Evolutionary conservation across 2,329 filamentous ascomycete genomes (phyloP).

Genomic region (Fusarium verticillioides): DNA sequence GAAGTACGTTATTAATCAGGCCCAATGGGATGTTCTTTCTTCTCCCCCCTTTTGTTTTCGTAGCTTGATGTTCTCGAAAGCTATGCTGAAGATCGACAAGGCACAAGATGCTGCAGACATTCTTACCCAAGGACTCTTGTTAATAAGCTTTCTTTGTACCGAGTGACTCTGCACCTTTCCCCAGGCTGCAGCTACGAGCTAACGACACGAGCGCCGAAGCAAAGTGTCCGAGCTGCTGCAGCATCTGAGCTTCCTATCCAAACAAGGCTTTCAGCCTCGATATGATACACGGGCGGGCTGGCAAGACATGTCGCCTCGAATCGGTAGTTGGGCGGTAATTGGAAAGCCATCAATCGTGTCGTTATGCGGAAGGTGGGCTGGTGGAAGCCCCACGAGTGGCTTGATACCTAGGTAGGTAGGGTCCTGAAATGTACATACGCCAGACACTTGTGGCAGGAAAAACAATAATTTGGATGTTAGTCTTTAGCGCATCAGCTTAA

Average conservation of each 20-base stretch:
- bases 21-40: not conserved
- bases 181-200: conserved; percentile 21
- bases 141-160: conserved; percentile 22
- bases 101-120: not conserved
- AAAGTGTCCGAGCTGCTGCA: conserved; percentile 22
- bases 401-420: not conserved
- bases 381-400: conserved; percentile 18
- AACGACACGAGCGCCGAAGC: conserved; percentile 16
- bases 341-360: conserved; percentile 35
- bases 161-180: conserved; percentile 9
- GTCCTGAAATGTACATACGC: conserved; percentile 11
- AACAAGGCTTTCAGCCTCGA: conserved; percentile 21
- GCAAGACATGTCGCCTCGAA: conserved; percentile 28
- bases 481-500: conserved; percentile 16
- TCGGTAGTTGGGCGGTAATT: conserved; percentile 35
- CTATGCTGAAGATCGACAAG: conserved; percentile 1
- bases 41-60: not conserved
- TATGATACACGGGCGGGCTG: conserved; percentile 8
- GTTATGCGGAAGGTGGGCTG: conserved; percentile 23
- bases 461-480: conserved; percentile 11
- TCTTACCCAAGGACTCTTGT: not conserved
- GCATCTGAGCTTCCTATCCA: not conserved
- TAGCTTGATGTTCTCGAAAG: not conserved
- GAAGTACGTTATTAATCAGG: not conserved
- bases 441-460: conserved; percentile 23